Evolutionary conservation across 2,329 filamentous ascomycete species (phyloP).

Genomic region (Fusarium gaditjirri): DNA sequence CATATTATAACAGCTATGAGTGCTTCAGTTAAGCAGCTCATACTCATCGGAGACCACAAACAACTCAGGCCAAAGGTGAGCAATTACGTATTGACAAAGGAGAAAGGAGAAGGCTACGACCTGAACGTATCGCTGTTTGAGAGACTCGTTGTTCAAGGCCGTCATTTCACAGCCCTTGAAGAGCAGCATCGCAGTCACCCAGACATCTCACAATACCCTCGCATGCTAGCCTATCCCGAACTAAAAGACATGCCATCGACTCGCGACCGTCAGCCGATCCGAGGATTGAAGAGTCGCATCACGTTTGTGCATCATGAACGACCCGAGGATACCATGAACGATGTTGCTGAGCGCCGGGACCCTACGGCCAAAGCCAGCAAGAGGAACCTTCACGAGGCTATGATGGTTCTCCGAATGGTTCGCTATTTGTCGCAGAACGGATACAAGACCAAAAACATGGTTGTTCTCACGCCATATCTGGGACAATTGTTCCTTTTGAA

Average conservation of each 20-base stretch:
- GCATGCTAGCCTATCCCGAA: conserved; percentile 69
- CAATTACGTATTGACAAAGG: conserved; percentile 69
- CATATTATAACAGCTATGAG: conserved; percentile 70
- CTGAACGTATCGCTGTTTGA: conserved; percentile 77
- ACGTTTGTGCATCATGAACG: conserved; percentile 73
- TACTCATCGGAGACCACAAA: conserved; percentile 79
- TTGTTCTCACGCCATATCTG: conserved; percentile 77
- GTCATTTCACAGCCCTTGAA: conserved; percentile 63
- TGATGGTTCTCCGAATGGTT: conserved; percentile 73
- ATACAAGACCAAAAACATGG: conserved; percentile 72
- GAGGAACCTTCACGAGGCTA: conserved; percentile 70
- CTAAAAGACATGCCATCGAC: conserved; percentile 67
- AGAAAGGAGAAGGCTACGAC: conserved; percentile 73
- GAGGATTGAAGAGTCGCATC: conserved; percentile 68
- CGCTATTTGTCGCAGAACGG: conserved; percentile 77
- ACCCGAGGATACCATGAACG: conserved; percentile 59
- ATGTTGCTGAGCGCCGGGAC: conserved; percentile 62
- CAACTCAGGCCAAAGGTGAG: conserved; percentile 76
- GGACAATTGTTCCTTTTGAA: conserved; percentile 71
- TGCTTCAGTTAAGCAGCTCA: conserved; percentile 67
- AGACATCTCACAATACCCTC: conserved; percentile 70
- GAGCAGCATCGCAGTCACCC: conserved; percentile 77
- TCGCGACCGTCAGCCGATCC: conserved; percentile 55
- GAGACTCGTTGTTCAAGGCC: conserved; percentile 67
- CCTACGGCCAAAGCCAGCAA: conserved; percentile 63